Base-by-base conservation (phyloP, 768 basidiomycete species). In the Trametes punicea region DNA sequence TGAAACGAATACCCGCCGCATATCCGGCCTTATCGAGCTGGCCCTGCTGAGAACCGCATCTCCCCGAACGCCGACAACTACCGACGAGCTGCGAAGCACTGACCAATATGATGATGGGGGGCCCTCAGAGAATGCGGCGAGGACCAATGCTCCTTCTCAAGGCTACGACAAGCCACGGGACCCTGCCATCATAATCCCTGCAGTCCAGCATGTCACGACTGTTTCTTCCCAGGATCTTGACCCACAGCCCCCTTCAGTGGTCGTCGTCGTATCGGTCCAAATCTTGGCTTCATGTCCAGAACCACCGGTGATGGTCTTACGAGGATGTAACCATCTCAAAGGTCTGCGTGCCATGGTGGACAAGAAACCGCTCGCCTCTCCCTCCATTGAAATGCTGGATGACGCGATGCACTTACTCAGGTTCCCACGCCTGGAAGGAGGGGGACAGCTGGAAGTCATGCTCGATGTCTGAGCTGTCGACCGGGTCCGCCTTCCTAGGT, bases 21-120 rank as follows among this genome's bases (percentile, higher is more conserved):
- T 59, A 13, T 45, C 58, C 3, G 47, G 52, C n/a, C 20, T 59
- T 6, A 26, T 59, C 15, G 53, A 44, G 1, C 36, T 50, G n/a
- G 52, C 49, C 20, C 23, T 59, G 18, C 27, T 51, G n/a, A 52
- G 47, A 39, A 58, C 57, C 5, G 36, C 57, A 9, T 29, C 51
- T 3, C 50, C 45, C 52, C 52, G n/a, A 36, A 31, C 34, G 8
- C 33, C n/a, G n/a, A n/a, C n/a, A n/a, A n/a, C n/a, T 15, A 13
- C 11, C 2, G 25, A 21, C 42, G 10, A 8, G 16, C 36, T 4
- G 3, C 7, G 23, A 16, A 21, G 42, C 3, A 11, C 23, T 5
- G 42, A 27, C 3, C 8, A 21, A 7, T 21, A 25, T 21, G 25
- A 4, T 6, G 11, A 6, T 15, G 21, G 13, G 8, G 8, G n/a